Evolutionary conservation across 345 rosid genomes (phyloP).

Genomic region (Brassica cretica): DNA sequence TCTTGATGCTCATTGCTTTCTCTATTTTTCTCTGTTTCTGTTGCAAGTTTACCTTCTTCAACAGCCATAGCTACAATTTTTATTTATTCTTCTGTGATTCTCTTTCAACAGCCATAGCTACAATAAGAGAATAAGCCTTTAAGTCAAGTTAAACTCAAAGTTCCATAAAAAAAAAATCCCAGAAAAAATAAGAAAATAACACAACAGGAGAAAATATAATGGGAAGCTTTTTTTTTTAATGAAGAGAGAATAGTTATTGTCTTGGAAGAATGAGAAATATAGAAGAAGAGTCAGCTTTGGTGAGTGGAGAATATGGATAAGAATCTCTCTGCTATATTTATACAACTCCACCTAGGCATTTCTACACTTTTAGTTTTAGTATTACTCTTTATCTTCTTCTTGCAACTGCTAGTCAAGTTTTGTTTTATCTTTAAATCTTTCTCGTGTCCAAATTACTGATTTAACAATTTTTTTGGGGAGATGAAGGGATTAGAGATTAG

Average conservation of each 20-base stretch:
- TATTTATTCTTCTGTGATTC: background rate
- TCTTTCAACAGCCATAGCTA: conserved; percentile 36
- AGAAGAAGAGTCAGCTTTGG: conserved; percentile 28
- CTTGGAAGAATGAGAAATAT: conserved; percentile 31
- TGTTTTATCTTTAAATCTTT: background rate
- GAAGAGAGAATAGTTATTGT: conserved; percentile 41
- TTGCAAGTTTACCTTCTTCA: conserved; percentile 37
- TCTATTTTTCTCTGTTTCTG: conserved; percentile 33
- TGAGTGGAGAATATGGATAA: conserved; percentile 29
- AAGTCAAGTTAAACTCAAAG: background rate
- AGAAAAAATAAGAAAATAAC: background rate
- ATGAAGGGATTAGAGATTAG: conserved; percentile 36
- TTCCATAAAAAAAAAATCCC: background rate
- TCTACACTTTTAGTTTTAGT: conserved; percentile 11
- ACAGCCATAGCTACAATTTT: conserved; percentile 35
- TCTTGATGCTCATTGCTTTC: conserved; percentile 39
- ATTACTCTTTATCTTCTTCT: conserved; percentile 3
- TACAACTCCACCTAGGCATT: conserved; percentile 36
- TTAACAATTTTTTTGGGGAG: conserved; percentile 17
- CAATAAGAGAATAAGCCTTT: background rate
- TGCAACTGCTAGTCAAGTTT: conserved; percentile 35
- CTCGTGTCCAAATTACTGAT: background rate
- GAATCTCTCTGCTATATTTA: conserved; percentile 48
- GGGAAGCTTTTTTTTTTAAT: background rate
- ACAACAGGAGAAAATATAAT: background rate